Evolutionary conservation across 1,139 yeast genomes (phyloP), one percentile per base, ranked within the genome.

Genomic region (Candida anutae): DNA sequence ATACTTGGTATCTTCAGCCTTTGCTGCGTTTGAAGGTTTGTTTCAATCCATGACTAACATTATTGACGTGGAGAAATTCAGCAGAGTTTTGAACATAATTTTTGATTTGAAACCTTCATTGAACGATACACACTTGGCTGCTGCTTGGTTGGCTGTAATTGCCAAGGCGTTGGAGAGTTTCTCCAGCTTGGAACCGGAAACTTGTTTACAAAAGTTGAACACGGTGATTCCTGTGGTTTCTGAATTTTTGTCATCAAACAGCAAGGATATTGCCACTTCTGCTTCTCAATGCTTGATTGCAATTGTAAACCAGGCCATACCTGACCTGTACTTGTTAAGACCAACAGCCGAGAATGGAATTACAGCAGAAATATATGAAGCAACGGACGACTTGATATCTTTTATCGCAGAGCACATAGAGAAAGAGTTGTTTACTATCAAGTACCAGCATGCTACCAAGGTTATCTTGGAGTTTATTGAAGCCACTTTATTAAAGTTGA

Each of bases 131-230:
- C 88, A 85, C 51, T 68, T 90, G 41, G 85, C 93, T 11, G 95
- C 94, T 12, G 74, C 95, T 6, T 90, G 98, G 98, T 70, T 87
- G 28, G 95, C 96, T 1, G 95, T 87, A 15, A 72, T 90, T 22
- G 94, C 96, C 5, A 87, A 85, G 46, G 95, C 93, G 26, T 64
- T 82, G 37, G 75, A 76, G 29, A 69, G 88, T 5, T 84, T 76
- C 47, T 62, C 88, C 11, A 51, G 55, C 12, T 62, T 80, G 36
- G 74, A 79, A 36, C 75, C 87, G 2, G 48, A 62, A 17, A 56
- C 62, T 21, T 77, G 85, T 33, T 48, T 87, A 25, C 45, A 55
- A 14, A 74, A 70, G 39, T 52, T 83, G 13, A 78, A 81, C 3
- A 56, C 56, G 13, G 58, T 82, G 15, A 66, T 85, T 37, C 68